Conservation (phyloP, 2,329 filamentous ascomycete genomes). For the Fusarium sp. region DNA sequence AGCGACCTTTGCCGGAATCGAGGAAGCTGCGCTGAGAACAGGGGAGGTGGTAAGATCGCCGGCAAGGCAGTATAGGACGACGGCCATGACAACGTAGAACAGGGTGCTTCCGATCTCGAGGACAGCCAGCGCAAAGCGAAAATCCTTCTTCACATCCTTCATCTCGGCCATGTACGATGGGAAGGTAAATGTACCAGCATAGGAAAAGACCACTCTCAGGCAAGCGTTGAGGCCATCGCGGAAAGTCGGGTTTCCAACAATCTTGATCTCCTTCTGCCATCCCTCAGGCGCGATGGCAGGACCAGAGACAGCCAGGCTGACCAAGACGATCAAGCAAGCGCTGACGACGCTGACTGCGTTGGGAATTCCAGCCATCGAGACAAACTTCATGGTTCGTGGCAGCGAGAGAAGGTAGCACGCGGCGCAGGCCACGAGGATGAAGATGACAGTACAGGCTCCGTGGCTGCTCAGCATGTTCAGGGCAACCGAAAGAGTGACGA, state of each 20-base stretch:
- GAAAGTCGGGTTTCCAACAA: conserved; percentile 36
- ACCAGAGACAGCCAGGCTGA: conserved; percentile 34
- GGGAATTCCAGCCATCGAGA: conserved; percentile 35
- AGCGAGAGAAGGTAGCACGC: conserved; percentile 31
- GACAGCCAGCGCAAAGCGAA: conserved; percentile 33
- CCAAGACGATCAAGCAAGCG: conserved; percentile 33
- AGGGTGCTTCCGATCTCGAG: conserved; percentile 40
- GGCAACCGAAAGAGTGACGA: conserved; percentile 33
- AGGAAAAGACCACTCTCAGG: conserved; percentile 39
- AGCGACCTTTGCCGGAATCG: conserved; percentile 40
- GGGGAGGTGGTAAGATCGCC: conserved; percentile 39
- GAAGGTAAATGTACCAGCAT: conserved; percentile 42
- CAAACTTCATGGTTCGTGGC: conserved; percentile 40
- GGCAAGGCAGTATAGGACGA: conserved; percentile 40
- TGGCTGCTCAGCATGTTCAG: conserved; percentile 37
- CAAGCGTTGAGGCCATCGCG: conserved; percentile 39
- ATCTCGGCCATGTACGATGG: conserved; percentile 45
- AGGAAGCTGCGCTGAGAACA: conserved; percentile 36
- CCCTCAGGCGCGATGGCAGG: conserved; percentile 27
- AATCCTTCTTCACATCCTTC: conserved; percentile 35
- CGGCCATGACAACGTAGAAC: conserved; percentile 40
- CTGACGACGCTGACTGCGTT: conserved; percentile 36
- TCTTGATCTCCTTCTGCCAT: conserved; percentile 34
- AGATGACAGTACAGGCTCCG: conserved; percentile 34
- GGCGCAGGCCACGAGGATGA: conserved; percentile 32